Conservation (phyloP, 345 rosid genomes). For the Gossypium rotundifolium region DNA sequence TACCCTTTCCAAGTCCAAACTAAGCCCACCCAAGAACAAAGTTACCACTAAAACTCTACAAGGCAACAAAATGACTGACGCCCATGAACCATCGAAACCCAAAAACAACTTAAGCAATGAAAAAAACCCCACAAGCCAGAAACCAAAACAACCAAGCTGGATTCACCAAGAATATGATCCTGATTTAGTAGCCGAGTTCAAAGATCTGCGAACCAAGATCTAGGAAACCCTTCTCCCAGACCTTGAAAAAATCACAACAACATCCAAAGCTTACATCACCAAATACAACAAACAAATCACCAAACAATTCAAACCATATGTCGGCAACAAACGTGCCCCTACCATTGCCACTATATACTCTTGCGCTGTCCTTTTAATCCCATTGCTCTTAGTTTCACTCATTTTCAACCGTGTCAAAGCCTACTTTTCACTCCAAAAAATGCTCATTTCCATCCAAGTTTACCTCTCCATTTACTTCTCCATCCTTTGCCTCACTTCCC, state of each 20-base stretch:
- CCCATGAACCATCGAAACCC: constrained; percentile 28
- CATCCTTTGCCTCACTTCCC: constrained; percentile 64
- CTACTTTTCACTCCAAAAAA: constrained; percentile 78
- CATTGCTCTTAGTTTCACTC: constrained; percentile 73
- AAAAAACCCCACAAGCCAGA: constrained; percentile 16
- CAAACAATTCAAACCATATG: constrained; percentile 68
- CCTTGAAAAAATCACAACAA: constrained; percentile 66
- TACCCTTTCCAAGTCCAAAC: constrained; percentile 29
- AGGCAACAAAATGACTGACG: constrained; percentile 21
- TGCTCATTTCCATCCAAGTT: constrained; percentile 74
- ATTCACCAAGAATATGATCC: constrained; percentile 52
- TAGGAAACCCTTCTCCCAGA: constrained; percentile 72
- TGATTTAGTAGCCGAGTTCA: constrained; percentile 61
- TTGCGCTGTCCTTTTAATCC: constrained; percentile 61
- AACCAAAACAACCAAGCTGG: constrained; percentile 41
- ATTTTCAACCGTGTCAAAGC: constrained; percentile 70
- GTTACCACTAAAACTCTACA: constrained; percentile 41
- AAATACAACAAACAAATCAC: constrained; percentile 81
- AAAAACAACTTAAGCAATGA: constrained; percentile 23
- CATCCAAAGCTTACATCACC: constrained; percentile 66
- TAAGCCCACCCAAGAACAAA: constrained; percentile 45
- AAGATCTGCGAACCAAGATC: constrained; percentile 70
- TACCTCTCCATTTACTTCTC: constrained; percentile 94
- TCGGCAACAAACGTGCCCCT: constrained; percentile 73
- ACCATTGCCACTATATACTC: constrained; percentile 62